A percentile compares a stretch with the other conserved stretches of the same genome.
Evolutionary conservation across 1,284 basidiomycete species (phyloP).

Genomic region (Boletus mariae): DNA sequence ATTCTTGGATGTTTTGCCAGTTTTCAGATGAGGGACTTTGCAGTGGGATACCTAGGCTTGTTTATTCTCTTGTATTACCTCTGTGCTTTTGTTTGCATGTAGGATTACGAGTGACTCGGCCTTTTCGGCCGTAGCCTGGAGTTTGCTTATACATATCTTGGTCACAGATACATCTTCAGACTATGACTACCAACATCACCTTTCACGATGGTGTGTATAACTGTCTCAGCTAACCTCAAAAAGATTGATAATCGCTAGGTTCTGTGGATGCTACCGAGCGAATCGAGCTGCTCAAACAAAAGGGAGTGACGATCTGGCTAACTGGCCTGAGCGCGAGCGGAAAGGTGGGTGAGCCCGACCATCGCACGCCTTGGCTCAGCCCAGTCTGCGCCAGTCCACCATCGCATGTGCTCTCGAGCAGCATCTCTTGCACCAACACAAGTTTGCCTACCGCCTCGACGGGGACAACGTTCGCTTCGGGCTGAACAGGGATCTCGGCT

Average conservation of each 20-base stretch:
- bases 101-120: conserved; percentile 5
- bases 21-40: conserved; percentile 22
- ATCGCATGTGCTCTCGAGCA: conserved; percentile 97
- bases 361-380: background rate
- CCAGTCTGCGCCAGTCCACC: conserved; percentile 66
- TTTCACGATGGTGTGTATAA: conserved; percentile 30
- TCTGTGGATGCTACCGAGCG: conserved; percentile 73
- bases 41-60: conserved; percentile 13
- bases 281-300: conserved; percentile 65
- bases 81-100: background rate
- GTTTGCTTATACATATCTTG: background rate
- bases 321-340: conserved; percentile 92
- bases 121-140: conserved; percentile 9
- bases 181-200: conserved; percentile 34
- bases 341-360: conserved; percentile 53
- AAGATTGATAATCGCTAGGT: conserved; percentile 43
- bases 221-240: background rate
- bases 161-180: background rate
- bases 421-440: conserved; percentile 84
- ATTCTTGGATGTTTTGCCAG: conserved; percentile 3
- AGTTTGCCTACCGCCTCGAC: conserved; percentile 90
- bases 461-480: conserved; percentile 98
- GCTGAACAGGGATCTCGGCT: conserved; percentile 97
- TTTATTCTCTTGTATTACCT: conserved; percentile 3
- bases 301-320: conserved; percentile 89